Base-by-base conservation (phyloP, 257 asterid species). In the Echium plantagineum region DNA sequence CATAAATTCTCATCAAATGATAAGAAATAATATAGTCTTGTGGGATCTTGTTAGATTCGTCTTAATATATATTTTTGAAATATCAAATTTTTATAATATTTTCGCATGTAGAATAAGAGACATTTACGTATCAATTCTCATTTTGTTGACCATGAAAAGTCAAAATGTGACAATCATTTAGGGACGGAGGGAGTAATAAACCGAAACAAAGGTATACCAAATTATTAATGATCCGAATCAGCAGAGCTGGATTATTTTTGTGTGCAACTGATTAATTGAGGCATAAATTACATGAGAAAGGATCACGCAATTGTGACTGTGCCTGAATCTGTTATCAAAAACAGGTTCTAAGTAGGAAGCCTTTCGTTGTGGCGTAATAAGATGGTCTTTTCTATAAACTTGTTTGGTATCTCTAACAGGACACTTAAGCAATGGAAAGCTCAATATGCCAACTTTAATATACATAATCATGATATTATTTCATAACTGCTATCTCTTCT, bases 241-340 rank as follows among this genome's bases (percentile, higher is more conserved):
- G 26, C 1, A 24, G 26, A n/a, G n/a, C n/a, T 53, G 57, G 60
- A 56, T 56, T 22, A 56, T 56, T 1, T 24, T 24, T 3, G 24
- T 26, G 60, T 56, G 19, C 35, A 56, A 56, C 60, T 56, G 60
- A 56, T 56, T 56, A 24, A 0, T 56, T 9, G 60, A 10, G 38
- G 60, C 19, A 9, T 26, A 9, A 56, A 56, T 56, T 42, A 56
- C 60, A 56, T 56, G 60, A 21, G 60, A 56, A 56, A 56, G 60
- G 60, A 31, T 56, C 60, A 56, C 24, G 60, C 60, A 16, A 56
- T 56, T 22, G 60, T 22, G 60, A 56, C 60, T 56, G 12, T 10
- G 60, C 60, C 38, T 10, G 20, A 56, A 56, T 56, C 60, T 21
- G 60, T 56, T 56, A 21, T 24, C 26, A 56, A 18, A 28, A 17